phyloP scores from a whole-genome alignment of 208 protist species.

The Trypanosoma caninum region DNA sequence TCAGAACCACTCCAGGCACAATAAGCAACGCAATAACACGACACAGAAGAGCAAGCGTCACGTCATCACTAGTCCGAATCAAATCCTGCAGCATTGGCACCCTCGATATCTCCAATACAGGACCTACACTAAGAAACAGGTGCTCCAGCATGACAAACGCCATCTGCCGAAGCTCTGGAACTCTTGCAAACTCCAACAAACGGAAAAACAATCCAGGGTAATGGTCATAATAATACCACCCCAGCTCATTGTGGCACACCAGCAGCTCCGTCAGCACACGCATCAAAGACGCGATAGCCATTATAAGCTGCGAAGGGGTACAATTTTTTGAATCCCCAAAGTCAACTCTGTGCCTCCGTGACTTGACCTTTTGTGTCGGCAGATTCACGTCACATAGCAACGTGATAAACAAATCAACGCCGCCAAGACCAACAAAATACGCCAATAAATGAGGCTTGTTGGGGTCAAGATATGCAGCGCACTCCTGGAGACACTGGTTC shows the following conservation, averaged over 20 bases:
- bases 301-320: slow-evolving; percentile 26
- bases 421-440: slow-evolving; percentile 61
- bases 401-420: slow-evolving; percentile 62
- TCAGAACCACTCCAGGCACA: slow-evolving; percentile 43
- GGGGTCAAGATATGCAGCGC: slow-evolving; percentile 42
- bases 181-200: slow-evolving; percentile 61
- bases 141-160: slow-evolving; percentile 69
- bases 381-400: slow-evolving; percentile 57
- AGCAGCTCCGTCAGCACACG: slow-evolving; percentile 63
- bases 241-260: slow-evolving; percentile 60
- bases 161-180: slow-evolving; percentile 23
- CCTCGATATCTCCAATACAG: slow-evolving; percentile 76
- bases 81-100: slow-evolving; percentile 40
- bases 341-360: slow-evolving; percentile 2
- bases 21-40: slow-evolving; percentile 73
- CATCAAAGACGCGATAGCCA: slow-evolving; percentile 30
- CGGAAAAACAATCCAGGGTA: slow-evolving; percentile 74
- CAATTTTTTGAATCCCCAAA: slow-evolving; percentile 4
- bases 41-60: slow-evolving; percentile 45
- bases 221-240: slow-evolving; percentile 76
- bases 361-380: background rate
- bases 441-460: slow-evolving; percentile 35
- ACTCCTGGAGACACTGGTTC: slow-evolving; percentile 25
- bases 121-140: slow-evolving; percentile 60
- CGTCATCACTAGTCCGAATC: slow-evolving; percentile 36